Conservation (phyloP, 2,329 filamentous ascomycete genomes). For the Nigrospora oryzae region DNA sequence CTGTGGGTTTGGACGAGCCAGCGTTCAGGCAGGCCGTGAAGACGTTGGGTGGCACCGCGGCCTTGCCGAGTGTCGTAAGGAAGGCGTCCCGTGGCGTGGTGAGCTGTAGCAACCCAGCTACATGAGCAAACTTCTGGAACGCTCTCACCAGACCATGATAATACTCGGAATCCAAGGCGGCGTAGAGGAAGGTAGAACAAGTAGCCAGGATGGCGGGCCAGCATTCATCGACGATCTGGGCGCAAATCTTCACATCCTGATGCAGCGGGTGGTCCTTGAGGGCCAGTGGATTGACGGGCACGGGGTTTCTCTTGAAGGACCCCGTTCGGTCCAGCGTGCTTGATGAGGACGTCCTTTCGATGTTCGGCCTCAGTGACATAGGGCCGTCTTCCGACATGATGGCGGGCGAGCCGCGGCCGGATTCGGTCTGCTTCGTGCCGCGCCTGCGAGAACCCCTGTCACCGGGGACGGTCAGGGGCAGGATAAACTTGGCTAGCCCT, state of each 20-base stretch:
- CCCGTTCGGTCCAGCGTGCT: constrained; percentile 46
- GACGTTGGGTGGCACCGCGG: constrained; percentile 78
- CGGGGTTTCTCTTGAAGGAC: constrained; percentile 65
- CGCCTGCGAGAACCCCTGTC: constrained; percentile 51
- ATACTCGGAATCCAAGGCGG: constrained; percentile 84
- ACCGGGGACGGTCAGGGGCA: constrained; percentile 80
- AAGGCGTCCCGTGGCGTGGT: constrained; percentile 88
- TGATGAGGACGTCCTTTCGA: constrained; percentile 13
- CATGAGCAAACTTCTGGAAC: constrained; percentile 92
- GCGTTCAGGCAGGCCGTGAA: constrained; percentile 51
- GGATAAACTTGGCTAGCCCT: constrained; percentile 83
- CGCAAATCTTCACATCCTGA: constrained; percentile 65
- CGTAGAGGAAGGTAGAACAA: constrained; percentile 91
- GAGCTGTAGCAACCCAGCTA: constrained; percentile 79
- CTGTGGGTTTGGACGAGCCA: constrained; percentile 31
- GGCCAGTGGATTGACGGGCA: constrained; percentile 76
- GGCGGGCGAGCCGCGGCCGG: constrained; percentile 32
- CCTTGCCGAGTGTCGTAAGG: constrained; percentile 86
- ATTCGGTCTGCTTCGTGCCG: constrained; percentile 31
- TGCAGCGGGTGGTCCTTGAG: constrained; percentile 66
- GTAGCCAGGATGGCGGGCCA: constrained; percentile 95
- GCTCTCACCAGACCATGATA: constrained; percentile 88
- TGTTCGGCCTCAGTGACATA: constrained; percentile 20
- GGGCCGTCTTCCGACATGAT: constrained; percentile 24
- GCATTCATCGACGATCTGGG: constrained; percentile 78